Percentiles rank a stretch among this genome's conserved stretches.
phyloP scores from a whole-genome alignment of 148 eudicot genomes.

The Rhododendron henanense region DNA sequence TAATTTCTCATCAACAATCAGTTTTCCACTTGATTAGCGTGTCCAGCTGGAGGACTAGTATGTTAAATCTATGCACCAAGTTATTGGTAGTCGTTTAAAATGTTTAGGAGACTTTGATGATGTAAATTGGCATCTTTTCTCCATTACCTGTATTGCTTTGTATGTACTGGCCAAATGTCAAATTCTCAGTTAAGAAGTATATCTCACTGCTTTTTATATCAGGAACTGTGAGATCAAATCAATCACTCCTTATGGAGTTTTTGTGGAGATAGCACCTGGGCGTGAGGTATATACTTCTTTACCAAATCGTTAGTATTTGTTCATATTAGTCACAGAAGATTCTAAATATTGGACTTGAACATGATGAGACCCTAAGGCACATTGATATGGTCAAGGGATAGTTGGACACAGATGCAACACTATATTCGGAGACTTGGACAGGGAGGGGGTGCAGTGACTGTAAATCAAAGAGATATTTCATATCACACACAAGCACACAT shows the following conservation, averaged over 20 bases:
- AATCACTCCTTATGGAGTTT: constrained; percentile 77
- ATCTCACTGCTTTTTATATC: constrained; percentile 16
- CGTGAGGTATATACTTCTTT: constrained; percentile 59
- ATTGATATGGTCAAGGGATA: background rate
- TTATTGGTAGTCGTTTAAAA: background rate
- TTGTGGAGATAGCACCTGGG: constrained; percentile 94
- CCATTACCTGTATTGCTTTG: background rate
- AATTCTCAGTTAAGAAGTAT: background rate
- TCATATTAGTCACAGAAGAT: background rate
- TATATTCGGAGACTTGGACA: background rate
- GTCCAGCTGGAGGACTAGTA: background rate
- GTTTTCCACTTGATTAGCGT: background rate
- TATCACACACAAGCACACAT: background rate
- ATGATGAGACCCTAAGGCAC: background rate
- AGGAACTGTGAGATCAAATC: constrained; percentile 92
- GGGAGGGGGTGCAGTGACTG: background rate
- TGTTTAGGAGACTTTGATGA: background rate
- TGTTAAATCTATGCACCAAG: background rate
- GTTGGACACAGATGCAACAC: background rate
- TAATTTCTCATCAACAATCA: background rate
- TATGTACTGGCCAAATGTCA: background rate
- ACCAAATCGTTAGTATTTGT: background rate
- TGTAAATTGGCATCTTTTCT: background rate
- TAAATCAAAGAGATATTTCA: background rate
- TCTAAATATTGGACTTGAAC: background rate